Conservation (phyloP, 352 stramenopile species). For the Phytophthora hybrid region DNA sequence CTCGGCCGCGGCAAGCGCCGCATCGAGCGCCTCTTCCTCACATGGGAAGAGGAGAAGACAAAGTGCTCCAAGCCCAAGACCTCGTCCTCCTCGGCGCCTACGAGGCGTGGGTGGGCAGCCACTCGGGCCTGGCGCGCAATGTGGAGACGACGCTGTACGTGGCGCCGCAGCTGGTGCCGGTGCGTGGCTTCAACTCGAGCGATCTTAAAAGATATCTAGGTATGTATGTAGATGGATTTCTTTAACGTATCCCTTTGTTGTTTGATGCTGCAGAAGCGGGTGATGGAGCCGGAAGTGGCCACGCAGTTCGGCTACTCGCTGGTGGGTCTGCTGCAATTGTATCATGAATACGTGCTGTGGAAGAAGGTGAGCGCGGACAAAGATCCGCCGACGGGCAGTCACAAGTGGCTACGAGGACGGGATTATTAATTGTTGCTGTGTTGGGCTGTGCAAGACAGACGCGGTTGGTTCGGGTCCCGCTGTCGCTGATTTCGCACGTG, state of each 20-base stretch:
- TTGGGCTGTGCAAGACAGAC: conserved; percentile 47
- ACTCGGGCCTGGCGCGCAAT: conserved; percentile 74
- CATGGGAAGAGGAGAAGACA: too few species aligned
- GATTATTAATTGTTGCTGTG: background rate
- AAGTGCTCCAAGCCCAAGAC: too few species aligned
- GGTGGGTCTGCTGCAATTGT: conserved; percentile 77
- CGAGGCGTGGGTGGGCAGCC: conserved; percentile 69
- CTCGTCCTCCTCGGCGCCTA: conserved; percentile 58
- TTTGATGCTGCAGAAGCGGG: conserved; percentile 47
- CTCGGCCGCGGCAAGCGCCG: too few species aligned
- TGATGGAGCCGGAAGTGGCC: conserved; percentile 72
- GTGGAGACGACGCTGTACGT: conserved; percentile 84
- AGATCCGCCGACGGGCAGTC: conserved; percentile 25
- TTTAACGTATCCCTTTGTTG: background rate
- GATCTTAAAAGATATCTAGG: background rate
- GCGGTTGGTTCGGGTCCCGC: conserved; percentile 65
- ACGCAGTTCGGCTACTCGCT: conserved; percentile 84
- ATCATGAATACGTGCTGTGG: conserved; percentile 87
- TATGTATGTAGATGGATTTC: background rate
- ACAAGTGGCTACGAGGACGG: conserved; percentile 30
- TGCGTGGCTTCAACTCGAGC: conserved; percentile 25
- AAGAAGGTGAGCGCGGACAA: conserved; percentile 45
- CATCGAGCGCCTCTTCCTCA: too few species aligned
- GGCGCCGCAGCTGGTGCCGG: conserved; percentile 78
- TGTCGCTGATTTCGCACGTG: conserved; percentile 82